Percentiles rank a stretch among this genome's conserved stretches.
phyloP scores from a whole-genome alignment of 169 alveolate genomes.

The Babesia ovis region DNA sequence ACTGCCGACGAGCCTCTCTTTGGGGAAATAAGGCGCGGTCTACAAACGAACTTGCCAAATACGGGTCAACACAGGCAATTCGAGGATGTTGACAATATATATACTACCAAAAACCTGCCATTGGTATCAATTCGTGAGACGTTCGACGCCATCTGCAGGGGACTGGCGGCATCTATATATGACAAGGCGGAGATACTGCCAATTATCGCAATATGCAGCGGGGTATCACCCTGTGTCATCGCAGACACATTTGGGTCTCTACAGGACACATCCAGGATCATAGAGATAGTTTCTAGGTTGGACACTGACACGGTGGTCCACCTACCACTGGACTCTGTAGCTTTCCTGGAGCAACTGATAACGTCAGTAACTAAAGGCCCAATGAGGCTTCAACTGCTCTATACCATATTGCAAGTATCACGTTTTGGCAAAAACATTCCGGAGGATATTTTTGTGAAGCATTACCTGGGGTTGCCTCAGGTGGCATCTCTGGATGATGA shows the following conservation, averaged over 20 bases:
- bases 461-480: not conserved
- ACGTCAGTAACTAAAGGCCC: not conserved
- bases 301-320: not conserved
- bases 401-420: constrained; percentile 4
- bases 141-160: not conserved
- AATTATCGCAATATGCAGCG: constrained; percentile 3
- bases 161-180: not conserved
- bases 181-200: constrained; percentile 15
- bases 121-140: not conserved
- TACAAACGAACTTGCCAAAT: not conserved
- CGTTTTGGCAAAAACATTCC: not conserved
- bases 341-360: not conserved
- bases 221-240: constrained; percentile 9
- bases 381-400: not conserved
- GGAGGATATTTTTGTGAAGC: not conserved
- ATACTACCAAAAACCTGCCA: not conserved
- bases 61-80: not conserved
- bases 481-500: constrained; percentile 2
- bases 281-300: not conserved
- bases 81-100: not conserved
- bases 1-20: not conserved
- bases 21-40: not conserved
- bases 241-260: not conserved
- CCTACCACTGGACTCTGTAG: not conserved
- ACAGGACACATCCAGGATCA: not conserved